Evolutionary conservation across 2,329 filamentous ascomycete species (phyloP).

Genomic region (Apiospora malaysiana): DNA sequence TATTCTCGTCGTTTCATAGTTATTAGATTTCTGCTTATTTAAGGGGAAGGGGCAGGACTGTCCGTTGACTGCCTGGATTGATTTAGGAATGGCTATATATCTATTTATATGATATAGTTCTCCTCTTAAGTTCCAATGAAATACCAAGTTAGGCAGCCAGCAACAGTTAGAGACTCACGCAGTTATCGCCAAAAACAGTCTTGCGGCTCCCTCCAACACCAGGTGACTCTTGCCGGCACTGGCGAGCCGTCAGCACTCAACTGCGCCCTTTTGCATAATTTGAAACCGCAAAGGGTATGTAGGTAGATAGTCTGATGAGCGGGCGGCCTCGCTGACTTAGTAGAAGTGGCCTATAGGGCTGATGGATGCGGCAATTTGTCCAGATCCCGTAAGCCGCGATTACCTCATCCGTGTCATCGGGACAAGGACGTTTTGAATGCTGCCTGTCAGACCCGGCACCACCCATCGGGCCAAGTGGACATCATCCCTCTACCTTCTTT

Average conservation of each 20-base stretch:
- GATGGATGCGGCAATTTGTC: not conserved
- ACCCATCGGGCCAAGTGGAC: not conserved
- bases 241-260: not conserved
- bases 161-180: no score
- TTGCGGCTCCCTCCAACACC: not conserved
- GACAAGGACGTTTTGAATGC: not conserved
- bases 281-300: not conserved
- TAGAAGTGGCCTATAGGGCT: not conserved
- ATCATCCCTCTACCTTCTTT: not conserved
- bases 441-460: not conserved
- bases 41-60: no score
- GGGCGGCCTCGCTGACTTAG: slow-evolving; percentile 10
- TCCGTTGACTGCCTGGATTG: no score
- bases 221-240: not conserved
- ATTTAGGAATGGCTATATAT: no score
- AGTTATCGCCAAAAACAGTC: not conserved
- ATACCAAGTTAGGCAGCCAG: no score
- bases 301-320: not conserved
- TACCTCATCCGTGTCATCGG: slow-evolving; percentile 2
- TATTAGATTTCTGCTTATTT: no score
- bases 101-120: no score
- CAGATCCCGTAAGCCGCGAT: slow-evolving; percentile 3
- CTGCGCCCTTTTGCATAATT: not conserved
- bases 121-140: no score
- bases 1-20: no score